These are phyloP conservation scores for Sparassis latifolia DNA, from an alignment of 1,284 basidiomycete genomes.

Conservation along the genomic window DNA sequence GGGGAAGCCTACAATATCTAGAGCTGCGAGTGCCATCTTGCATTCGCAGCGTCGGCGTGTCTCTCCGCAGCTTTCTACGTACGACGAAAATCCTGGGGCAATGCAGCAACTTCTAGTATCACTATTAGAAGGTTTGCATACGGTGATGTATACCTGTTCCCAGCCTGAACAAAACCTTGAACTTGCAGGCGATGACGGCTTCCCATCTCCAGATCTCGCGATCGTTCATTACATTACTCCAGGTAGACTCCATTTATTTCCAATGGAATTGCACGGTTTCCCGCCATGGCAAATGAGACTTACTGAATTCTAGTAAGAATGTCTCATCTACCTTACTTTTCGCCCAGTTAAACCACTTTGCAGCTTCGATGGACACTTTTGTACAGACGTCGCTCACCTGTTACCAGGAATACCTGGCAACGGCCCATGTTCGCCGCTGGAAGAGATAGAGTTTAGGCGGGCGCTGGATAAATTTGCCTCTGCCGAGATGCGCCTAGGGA, in stretches of 20 bases:
- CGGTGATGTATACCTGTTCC: background rate
- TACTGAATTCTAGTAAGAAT: slow-evolving; percentile 69
- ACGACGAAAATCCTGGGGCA: too few relatives aligned
- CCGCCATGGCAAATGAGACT: slow-evolving; percentile 76
- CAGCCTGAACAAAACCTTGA: background rate
- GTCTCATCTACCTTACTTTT: background rate
- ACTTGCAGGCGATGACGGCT: slow-evolving; percentile 32
- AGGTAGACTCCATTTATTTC: slow-evolving; percentile 29
- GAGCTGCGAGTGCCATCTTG: slow-evolving; percentile 20
- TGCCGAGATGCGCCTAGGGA: slow-evolving; percentile 72
- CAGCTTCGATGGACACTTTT: slow-evolving; percentile 9
- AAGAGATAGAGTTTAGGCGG: slow-evolving; percentile 51
- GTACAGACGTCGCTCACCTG: background rate
- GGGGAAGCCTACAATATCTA: slow-evolving; percentile 32
- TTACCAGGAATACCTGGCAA: slow-evolving; percentile 7
- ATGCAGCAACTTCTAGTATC: too few relatives aligned
- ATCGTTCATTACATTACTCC: slow-evolving; percentile 55
- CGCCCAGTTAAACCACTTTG: background rate
- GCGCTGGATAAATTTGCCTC: slow-evolving; percentile 64
- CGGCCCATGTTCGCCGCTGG: slow-evolving; percentile 25
- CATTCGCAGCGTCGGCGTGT: background rate
- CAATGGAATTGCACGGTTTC: slow-evolving; percentile 63
- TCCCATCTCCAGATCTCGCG: slow-evolving; percentile 68
- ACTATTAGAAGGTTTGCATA: background rate
- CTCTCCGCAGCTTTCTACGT: too few relatives aligned